Evolutionary conservation across 768 basidiomycete species (phyloP), one percentile per base, ranked within the genome.

Genomic region (Pleurotus sapidus): DNA sequence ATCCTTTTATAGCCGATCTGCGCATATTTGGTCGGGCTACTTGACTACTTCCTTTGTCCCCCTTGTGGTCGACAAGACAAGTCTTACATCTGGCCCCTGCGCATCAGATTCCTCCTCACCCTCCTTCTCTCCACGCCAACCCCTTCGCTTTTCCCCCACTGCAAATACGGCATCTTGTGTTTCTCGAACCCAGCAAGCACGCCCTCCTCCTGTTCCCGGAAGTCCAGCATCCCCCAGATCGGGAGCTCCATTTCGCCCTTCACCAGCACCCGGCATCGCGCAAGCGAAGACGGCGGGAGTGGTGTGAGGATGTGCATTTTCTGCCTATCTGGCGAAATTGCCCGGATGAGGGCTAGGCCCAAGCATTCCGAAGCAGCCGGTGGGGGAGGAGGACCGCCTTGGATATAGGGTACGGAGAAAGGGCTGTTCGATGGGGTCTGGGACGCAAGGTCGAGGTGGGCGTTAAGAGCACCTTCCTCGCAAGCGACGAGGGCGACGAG

Each of bases 231-330:
- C 0, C 89, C 93, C 85, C 89, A 89, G 0, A 94, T 74, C 0
- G 95, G 95, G 0, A 97, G 71, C 68, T 95, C 93, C 64, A 95
- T 75, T 66, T 94, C 93, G 6, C 95, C 95, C 68, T 91, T 94
- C 46, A 96, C 84, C 3, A 96, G 64, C 15, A 84, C 73, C 3
- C 82, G 72, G 20, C 65, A 66, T 14, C 67, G 63, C 0, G 65
- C 60, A 2, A 96, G 76, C 0, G 77, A 42, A 0, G 65, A 54
- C 0, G 80, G 70, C 0, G 87, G 84, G 1, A 94, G 59, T 0
- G 95, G 93, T 0, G 95, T 93, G 37, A 97, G 74, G n/a, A 97
- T 62, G 34, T 96, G 93, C 37, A 95, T 71, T 43, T 77, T 70
- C 14, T 77, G 63, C 0, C 75, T 64, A 3, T 64, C 59, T n/a